Base-by-base conservation (phyloP, 495 filamentous ascomycete species). In the Neurospora pannonica region DNA sequence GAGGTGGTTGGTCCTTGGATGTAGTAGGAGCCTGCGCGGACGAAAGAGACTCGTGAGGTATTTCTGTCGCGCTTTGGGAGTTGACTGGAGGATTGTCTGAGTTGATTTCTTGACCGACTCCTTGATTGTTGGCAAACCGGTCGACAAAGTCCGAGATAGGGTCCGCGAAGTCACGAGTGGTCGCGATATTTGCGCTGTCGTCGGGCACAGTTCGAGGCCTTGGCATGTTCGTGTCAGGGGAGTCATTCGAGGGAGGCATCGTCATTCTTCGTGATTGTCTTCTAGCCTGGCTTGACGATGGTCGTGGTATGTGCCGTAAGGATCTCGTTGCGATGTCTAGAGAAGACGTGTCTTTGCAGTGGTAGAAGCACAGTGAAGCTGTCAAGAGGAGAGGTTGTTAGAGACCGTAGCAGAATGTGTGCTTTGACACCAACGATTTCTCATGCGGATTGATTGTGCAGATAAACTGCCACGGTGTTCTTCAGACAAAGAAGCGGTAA, bases 31-130 rank as follows among this genome's bases (percentile, higher is more conserved):
- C 4, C 9, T 0, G n/a, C 0, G 9, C 4, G 2, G 17, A 0
- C 0, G 19, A 0, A 7, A n/a, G 19, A 21, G 42, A 46, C 0
- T n/a, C 19, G 19, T 8, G 19, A 0, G 19, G 19, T 21, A 0
- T 46, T 19, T 46, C 42, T 7, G 42, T 8, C 1, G 17, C 2
- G 17, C 17, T 46, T n/a, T 0, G 42, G 0, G 42, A 9, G 0
- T 8, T 46, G 42, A 0, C 19, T 7, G 10, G 46, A 4, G 8
- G 46, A 7, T 24, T 54, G 15, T 2, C 46, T 24, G 21, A 3
- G 21, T 24, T 24, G 8, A 10, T 13, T 13, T 0, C 21, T 28
- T 54, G 21, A 24, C 21, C 21, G 4, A 19, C 21, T 28, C 3
- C 9, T 28, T 24, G 21, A 0, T 0, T 54, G 46, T 4, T 21